These are phyloP conservation scores for Colletotrichum orbiculare DNA, from an alignment of 2,329 filamentous ascomycete genomes.

Conservation along the genomic window DNA sequence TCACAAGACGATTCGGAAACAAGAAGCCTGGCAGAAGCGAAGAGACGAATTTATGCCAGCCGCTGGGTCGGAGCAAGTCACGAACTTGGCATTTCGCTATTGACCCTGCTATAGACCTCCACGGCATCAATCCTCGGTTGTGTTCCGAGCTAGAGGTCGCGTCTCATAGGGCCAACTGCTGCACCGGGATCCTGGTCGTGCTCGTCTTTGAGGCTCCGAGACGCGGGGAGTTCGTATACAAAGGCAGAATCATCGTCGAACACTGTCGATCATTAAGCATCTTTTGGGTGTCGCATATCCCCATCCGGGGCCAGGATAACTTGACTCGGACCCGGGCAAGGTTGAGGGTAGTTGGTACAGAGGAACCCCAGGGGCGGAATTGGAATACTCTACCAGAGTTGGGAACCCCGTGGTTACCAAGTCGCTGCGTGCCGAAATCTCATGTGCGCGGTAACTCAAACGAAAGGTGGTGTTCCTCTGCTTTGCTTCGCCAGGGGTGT, in stretches of 20 bases:
- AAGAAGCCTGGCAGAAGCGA: slow-evolving; percentile 15
- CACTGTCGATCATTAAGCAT: slow-evolving; percentile 23
- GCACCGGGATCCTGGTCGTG: slow-evolving; percentile 13
- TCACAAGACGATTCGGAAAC: slow-evolving; percentile 34
- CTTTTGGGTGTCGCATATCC: slow-evolving; percentile 30
- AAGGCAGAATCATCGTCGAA: slow-evolving; percentile 11
- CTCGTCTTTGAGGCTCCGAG: slow-evolving; percentile 13
- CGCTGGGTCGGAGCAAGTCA: neutral
- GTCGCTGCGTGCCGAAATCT: neutral
- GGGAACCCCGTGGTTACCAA: neutral
- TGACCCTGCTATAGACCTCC: slow-evolving; percentile 11
- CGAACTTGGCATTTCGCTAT: too few relatives aligned
- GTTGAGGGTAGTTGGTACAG: neutral
- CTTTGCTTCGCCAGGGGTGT: neutral
- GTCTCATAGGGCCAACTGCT: slow-evolving; percentile 26
- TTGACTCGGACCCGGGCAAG: slow-evolving; percentile 19
- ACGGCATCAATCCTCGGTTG: slow-evolving; percentile 29
- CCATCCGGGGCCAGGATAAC: slow-evolving; percentile 12
- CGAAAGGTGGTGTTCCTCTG: slow-evolving; percentile 5
- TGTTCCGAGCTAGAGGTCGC: slow-evolving; percentile 27
- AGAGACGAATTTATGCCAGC: slow-evolving; percentile 27
- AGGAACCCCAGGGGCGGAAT: slow-evolving; percentile 18
- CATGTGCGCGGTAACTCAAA: slow-evolving; percentile 9
- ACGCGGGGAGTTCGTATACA: neutral
- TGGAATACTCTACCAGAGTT: neutral